phyloP scores from a whole-genome alignment of 2,329 filamentous ascomycete genomes.

The Trichoderma hamatum region DNA sequence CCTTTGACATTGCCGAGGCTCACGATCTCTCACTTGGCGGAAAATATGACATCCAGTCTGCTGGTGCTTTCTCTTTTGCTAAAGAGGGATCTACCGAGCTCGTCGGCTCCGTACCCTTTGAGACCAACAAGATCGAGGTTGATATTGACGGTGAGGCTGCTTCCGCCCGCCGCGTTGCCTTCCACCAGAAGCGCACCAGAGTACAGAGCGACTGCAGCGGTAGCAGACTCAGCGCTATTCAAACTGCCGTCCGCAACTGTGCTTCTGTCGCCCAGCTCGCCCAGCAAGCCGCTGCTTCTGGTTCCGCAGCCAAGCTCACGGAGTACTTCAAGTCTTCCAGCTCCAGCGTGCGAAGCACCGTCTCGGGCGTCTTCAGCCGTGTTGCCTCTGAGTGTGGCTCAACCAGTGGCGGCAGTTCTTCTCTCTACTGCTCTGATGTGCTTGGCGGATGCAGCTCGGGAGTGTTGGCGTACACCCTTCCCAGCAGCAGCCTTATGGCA shows the following conservation, averaged over 20 bases:
- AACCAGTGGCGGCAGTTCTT: constrained; percentile 50
- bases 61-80: constrained; percentile 60
- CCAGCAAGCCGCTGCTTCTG: constrained; percentile 53
- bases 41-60: constrained; percentile 57
- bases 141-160: constrained; percentile 60
- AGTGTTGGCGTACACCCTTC: constrained; percentile 66
- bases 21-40: constrained; percentile 58
- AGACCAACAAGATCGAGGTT: constrained; percentile 61
- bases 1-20: constrained; percentile 58
- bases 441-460: constrained; percentile 53
- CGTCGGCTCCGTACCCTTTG: constrained; percentile 57
- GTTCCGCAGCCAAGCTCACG: constrained; percentile 51
- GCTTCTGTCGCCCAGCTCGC: constrained; percentile 56
- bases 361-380: constrained; percentile 54
- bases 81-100: constrained; percentile 55
- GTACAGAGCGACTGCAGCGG: constrained; percentile 59
- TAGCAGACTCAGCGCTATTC: constrained; percentile 47
- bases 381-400: constrained; percentile 60
- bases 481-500: constrained; percentile 56
- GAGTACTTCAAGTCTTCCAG: constrained; percentile 67
- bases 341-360: constrained; percentile 48
- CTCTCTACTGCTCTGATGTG: constrained; percentile 62
- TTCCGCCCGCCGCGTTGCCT: constrained; percentile 51
- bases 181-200: constrained; percentile 54
- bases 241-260: constrained; percentile 58